A percentile compares a stretch with the other conserved stretches of the same genome.
phyloP scores from a whole-genome alignment of 768 basidiomycete genomes.

The Candolleomyces aberdarensis region DNA sequence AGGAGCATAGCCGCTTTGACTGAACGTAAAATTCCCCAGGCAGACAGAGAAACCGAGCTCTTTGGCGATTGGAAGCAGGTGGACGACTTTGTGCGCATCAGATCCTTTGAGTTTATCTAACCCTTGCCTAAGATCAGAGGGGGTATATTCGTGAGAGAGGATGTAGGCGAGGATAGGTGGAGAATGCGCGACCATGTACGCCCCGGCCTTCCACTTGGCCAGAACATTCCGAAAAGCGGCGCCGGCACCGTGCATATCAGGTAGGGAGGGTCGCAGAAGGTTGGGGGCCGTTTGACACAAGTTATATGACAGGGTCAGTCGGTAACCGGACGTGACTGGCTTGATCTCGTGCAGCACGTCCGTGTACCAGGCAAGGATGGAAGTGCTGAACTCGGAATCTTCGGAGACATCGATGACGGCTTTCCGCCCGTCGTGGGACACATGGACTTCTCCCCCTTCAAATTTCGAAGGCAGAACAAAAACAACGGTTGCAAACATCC shows the following conservation, averaged over 20 bases:
- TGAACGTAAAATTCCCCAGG: slow-evolving; percentile 32
- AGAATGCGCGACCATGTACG: slow-evolving; percentile 17
- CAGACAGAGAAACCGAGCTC: slow-evolving; percentile 32
- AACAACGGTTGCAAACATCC: slow-evolving; percentile 52
- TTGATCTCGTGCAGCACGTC: slow-evolving; percentile 51
- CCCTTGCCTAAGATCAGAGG: slow-evolving; percentile 19
- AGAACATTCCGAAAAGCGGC: slow-evolving; percentile 28
- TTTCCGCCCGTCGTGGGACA: no score
- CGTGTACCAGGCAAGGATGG: slow-evolving; percentile 50
- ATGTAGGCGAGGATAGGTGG: slow-evolving; percentile 22
- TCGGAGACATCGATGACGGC: no score
- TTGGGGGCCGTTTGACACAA: slow-evolving; percentile 38
- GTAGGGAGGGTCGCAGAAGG: slow-evolving; percentile 24
- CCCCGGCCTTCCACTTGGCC: slow-evolving; percentile 31
- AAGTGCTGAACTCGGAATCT: slow-evolving; percentile 28
- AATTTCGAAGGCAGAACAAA: no score
- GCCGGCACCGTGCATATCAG: slow-evolving; percentile 19
- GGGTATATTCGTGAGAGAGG: slow-evolving; percentile 25
- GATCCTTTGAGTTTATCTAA: slow-evolving; percentile 31
- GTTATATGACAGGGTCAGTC: slow-evolving; percentile 49
- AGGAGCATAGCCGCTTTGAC: slow-evolving; percentile 17
- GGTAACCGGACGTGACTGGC: slow-evolving; percentile 45
- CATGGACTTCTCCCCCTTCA: no score
- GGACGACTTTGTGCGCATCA: slow-evolving; percentile 31
- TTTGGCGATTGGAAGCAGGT: slow-evolving; percentile 29